Conservation (phyloP, 108 stramenopile species). For the Fistulifera pelliculosa region DNA sequence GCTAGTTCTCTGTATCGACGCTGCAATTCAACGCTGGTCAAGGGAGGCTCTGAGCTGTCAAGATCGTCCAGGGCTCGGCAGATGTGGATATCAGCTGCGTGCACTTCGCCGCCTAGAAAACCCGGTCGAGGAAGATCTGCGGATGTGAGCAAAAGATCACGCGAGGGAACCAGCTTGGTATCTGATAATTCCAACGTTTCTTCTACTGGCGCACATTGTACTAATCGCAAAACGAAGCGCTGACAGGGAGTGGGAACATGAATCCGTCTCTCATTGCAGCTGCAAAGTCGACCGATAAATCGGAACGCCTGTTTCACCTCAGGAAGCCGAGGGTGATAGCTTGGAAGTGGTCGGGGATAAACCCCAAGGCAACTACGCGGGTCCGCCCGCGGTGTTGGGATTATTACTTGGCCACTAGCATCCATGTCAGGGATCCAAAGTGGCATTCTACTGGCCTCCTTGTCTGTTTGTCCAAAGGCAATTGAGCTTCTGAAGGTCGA, state of each 20-base stretch:
- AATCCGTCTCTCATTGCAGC: conserved; percentile 41
- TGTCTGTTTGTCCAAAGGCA: background rate
- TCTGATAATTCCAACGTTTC: conserved; percentile 7
- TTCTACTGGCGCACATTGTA: conserved; percentile 15
- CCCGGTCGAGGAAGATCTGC: conserved; percentile 46
- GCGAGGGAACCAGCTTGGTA: background rate
- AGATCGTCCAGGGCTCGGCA: conserved; percentile 22
- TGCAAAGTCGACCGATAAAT: conserved; percentile 42
- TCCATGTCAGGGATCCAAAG: conserved; percentile 52
- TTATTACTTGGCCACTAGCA: conserved; percentile 24
- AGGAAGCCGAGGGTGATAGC: conserved; percentile 14
- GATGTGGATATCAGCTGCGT: conserved; percentile 32
- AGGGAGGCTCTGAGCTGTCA: conserved; percentile 14
- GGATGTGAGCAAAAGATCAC: conserved; percentile 8
- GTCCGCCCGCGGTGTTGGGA: conserved; percentile 43
- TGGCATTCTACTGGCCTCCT: conserved; percentile 8
- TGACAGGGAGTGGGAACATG: conserved; percentile 39
- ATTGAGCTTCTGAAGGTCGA: background rate
- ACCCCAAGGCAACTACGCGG: conserved; percentile 22
- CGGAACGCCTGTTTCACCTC: conserved; percentile 24
- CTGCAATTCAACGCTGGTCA: conserved; percentile 11
- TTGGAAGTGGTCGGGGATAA: conserved; percentile 32
- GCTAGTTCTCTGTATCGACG: conserved; percentile 19
- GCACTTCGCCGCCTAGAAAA: conserved; percentile 43
- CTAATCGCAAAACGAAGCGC: conserved; percentile 30